A percentile compares a stretch with the other conserved stretches of the same genome.
phyloP scores from a whole-genome alignment of 2,329 filamentous ascomycete species.

The Pseudocercospora macadamiae region DNA sequence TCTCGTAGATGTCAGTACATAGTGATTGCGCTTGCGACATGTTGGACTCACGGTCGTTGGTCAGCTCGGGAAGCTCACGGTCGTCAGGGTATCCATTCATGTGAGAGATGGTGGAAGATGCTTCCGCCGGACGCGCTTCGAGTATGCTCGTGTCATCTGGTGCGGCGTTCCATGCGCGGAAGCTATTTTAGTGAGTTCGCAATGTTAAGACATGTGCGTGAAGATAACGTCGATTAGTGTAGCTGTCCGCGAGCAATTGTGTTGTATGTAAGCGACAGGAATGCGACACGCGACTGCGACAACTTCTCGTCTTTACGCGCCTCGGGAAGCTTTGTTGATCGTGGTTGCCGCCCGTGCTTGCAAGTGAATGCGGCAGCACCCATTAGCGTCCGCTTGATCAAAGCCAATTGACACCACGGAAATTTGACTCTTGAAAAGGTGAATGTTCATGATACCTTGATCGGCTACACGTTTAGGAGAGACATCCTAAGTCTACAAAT shows the following conservation, averaged over 20 bases:
- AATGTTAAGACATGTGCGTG: conserved; percentile 20
- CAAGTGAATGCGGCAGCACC: neutral
- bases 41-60: conserved; percentile 45
- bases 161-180: conserved; percentile 22
- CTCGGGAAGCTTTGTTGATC: conserved; percentile 13
- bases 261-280: conserved; percentile 2
- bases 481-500: no score
- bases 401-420: neutral
- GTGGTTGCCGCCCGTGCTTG: neutral
- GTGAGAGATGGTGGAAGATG: conserved; percentile 25
- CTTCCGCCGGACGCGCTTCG: conserved; percentile 41
- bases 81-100: conserved; percentile 36
- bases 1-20: conserved; percentile 54
- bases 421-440: no score
- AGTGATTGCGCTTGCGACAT: neutral
- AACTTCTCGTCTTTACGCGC: conserved; percentile 6
- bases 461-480: no score
- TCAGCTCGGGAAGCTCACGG: conserved; percentile 45
- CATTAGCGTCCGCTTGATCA: neutral
- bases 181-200: neutral
- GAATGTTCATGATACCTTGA: no score
- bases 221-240: no score
- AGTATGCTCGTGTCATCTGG: conserved; percentile 40
- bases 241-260: neutral
- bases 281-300: conserved; percentile 1